Base-by-base conservation (phyloP, 2,329 filamentous ascomycete species). In the Penicillium palitans region DNA sequence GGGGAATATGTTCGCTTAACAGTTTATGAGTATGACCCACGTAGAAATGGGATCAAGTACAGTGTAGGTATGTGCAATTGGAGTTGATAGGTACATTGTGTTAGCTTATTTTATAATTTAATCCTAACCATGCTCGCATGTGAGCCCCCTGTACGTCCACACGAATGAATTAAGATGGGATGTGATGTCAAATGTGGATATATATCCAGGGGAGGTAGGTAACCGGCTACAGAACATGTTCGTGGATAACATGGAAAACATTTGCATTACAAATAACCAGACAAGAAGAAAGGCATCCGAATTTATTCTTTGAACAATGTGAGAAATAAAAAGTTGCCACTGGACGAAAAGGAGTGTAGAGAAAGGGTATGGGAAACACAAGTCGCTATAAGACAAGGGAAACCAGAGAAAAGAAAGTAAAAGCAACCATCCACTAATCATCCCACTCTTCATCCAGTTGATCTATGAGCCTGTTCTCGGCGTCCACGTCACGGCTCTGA, bases 371-470 rank as follows among this genome's bases (percentile, higher is more conserved):
- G 17, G 19, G 29, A 52, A 48, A 49, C 31, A 54, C 33, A 56
- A 52, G 35, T 19, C 49, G 42, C 21, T 52, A 46, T 24, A 35
- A 57, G 42, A 53, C 25, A n/a, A 19, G 21, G 41, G 15, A 53
- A 21, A 47, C 10, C 13, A 27, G 41, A 45, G 19, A 33, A 52
- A 40, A 9, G 37, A 47, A 25, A 27, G 53, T 4, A 46, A 45
- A 12, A 29, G 33, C 6, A 54, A 24, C 27, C 21, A 42, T 19
- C 31, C 6, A 46, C 65, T 58, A 79, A 65, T 96, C 93, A 67
- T 97, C 93, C 93, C 93, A 98, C 73, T 97, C 93, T 74, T 98
- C 93, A 70, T 98, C 95, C 59, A 97, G 81, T 75, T 97, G 91
- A 74, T 98, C 93, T 73, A 99, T 98, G 67, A 98, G 78, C 62